phyloP scores from a whole-genome alignment of 495 filamentous ascomycete species.

The Tuber aestivum region DNA sequence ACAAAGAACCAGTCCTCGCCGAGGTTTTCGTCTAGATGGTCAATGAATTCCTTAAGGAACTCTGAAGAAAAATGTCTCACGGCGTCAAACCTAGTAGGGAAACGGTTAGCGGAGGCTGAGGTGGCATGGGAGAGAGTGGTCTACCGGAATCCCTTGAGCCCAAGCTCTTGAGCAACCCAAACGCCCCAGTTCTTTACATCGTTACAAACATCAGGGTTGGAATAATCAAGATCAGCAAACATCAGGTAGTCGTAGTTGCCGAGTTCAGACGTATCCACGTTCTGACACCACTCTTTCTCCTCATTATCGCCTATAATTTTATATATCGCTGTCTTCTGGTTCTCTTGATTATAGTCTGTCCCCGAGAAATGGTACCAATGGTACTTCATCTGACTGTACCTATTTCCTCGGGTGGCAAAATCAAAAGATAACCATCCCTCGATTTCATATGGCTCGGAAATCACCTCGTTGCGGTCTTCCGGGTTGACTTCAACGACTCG shows the following conservation, averaged over 20 bases:
- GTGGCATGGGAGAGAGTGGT: background rate
- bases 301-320: constrained; percentile 55
- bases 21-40: constrained; percentile 48
- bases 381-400: constrained; percentile 59
- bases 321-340: constrained; percentile 59
- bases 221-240: constrained; percentile 62
- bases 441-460: constrained; percentile 58
- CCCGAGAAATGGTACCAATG: constrained; percentile 67
- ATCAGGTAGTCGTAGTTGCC: constrained; percentile 71
- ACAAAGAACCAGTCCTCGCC: constrained; percentile 60
- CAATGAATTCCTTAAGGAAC: constrained; percentile 59
- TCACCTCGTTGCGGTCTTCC: constrained; percentile 52
- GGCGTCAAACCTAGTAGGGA: constrained; percentile 53
- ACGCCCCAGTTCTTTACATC: constrained; percentile 63
- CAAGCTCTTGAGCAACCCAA: constrained; percentile 57
- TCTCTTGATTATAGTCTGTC: constrained; percentile 60
- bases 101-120: background rate
- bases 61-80: constrained; percentile 63
- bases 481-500: constrained; percentile 58
- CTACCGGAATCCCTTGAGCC: constrained; percentile 58
- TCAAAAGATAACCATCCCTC: constrained; percentile 63
- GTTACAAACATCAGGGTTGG: constrained; percentile 57
- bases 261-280: constrained; percentile 57
- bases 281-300: constrained; percentile 57
- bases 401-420: constrained; percentile 56